Base-by-base conservation (phyloP, 83 land plant genomes). In the Picea engelmannii region DNA sequence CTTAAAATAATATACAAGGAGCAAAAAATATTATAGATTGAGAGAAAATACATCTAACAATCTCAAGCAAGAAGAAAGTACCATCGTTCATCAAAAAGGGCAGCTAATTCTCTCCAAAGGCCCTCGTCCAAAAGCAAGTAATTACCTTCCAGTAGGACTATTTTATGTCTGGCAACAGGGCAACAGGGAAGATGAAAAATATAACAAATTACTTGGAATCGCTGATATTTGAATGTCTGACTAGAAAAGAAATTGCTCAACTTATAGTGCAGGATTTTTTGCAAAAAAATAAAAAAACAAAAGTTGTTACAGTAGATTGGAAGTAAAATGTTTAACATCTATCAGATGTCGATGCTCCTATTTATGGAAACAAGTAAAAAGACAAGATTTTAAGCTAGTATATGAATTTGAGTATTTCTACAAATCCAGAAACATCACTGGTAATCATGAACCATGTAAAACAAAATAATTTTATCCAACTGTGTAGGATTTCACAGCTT, bases 91-190 rank as follows among this genome's bases (percentile, higher is more conserved):
- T 98, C 91, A 84, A 98, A 98, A 44, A 91, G 64, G 20, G 85
- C 52, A 24, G 82, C 86, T 27, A 98, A 23, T 11, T 90, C 92
- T 62, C 85, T 92, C 98, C 99, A 98, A 21, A 80, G 64, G 13
- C 91, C 98, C 31, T 94, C 99, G 68, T 87, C 91, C 64, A 95
- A 77, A 10, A 95, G 83, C 83, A 98, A 84, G 84, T 98, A 98
- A 84, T 98, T 98, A 17, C 99, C 99, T 85, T 98, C 99, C 52
- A 98, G 94, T 80, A 98, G 78, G 5, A 98, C 96, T 13, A 98
- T 82, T 85, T 89, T 90, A 77, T 98, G 99, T 87, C 99, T 98
- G 89, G 38, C 71, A 80, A 83, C 78, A 81, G n/a, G 89, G 38
- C 71, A 80, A 83, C 78, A 81, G n/a, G 12, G 6, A 66, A 4